Conservation (phyloP, 2,329 filamentous ascomycete genomes). For the Thelonectria discophora region DNA sequence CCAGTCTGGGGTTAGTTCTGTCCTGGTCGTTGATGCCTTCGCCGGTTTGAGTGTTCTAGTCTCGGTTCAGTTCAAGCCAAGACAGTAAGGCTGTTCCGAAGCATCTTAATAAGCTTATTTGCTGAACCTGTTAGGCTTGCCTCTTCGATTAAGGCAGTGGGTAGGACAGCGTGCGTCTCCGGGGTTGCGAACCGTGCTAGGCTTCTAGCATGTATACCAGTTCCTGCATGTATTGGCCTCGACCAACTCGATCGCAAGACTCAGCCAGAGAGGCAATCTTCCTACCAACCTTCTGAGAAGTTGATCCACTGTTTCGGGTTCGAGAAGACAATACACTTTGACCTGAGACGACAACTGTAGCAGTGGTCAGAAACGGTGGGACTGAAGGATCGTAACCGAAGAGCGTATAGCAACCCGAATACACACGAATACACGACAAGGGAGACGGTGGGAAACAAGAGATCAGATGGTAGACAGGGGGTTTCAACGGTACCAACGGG, state of each 20-base stretch:
- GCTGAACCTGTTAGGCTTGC: not conserved
- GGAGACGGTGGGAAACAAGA: not conserved
- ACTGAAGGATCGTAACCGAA: not conserved
- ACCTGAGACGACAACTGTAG: slow-evolving; percentile 12
- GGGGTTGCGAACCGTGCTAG: not conserved
- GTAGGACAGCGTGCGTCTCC: not conserved
- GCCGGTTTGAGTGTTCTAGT: not conserved
- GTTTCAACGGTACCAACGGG: not conserved
- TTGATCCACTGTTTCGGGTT: slow-evolving; percentile 1
- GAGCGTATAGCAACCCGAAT: not conserved
- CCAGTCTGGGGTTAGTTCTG: not conserved
- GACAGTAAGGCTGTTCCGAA: not conserved
- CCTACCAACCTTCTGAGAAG: not conserved
- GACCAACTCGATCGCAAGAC: not conserved
- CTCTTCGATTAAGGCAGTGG: not conserved
- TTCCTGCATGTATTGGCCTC: not conserved
- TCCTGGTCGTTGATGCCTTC: not conserved
- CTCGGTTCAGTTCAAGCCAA: not conserved
- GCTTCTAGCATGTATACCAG: not conserved
- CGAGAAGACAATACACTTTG: not conserved
- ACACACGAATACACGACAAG: no score
- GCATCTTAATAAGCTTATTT: not conserved
- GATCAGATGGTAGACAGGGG: not conserved
- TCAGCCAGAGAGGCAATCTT: not conserved
- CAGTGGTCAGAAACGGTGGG: slow-evolving; percentile 7